A percentile compares a stretch with the other conserved stretches of the same genome.
phyloP scores from a whole-genome alignment of 331 rosid species.

The Malus hybrid region DNA sequence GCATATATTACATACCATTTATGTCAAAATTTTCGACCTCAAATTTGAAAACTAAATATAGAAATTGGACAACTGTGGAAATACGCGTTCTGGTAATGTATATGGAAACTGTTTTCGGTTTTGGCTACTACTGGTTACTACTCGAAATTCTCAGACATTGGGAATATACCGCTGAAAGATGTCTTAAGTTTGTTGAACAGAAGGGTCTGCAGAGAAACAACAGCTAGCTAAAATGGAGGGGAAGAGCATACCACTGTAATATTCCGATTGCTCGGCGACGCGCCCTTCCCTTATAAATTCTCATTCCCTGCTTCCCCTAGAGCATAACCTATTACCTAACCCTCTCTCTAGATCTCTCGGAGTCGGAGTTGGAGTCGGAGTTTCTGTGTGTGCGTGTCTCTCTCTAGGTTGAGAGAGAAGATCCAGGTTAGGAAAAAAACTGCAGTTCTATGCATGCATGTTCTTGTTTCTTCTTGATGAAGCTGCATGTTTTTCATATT shows the following conservation, averaged over 20 bases:
- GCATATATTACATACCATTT: too few relatives aligned
- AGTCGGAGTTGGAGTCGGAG: too few relatives aligned
- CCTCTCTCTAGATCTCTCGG: neutral
- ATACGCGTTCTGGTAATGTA: neutral
- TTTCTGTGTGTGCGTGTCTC: neutral
- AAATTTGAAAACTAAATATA: neutral
- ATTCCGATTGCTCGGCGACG: neutral
- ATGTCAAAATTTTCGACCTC: neutral
- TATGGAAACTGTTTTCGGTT: neutral
- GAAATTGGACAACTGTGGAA: neutral
- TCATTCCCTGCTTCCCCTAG: neutral
- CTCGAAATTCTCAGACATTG: neutral
- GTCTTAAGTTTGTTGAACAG: neutral
- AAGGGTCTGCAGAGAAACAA: neutral
- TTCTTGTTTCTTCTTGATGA: neutral
- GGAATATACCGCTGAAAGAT: constrained; percentile 5
- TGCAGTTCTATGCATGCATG: neutral
- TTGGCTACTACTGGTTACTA: neutral
- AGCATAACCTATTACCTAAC: neutral
- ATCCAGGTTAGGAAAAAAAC: neutral
- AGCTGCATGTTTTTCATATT: neutral
- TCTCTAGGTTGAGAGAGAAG: neutral
- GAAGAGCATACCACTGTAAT: constrained; percentile 1
- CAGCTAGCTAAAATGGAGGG: neutral
- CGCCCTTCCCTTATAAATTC: neutral